Evolutionary conservation across 495 filamentous ascomycete genomes (phyloP).

Genomic region (Aspergillus bridgeri): DNA sequence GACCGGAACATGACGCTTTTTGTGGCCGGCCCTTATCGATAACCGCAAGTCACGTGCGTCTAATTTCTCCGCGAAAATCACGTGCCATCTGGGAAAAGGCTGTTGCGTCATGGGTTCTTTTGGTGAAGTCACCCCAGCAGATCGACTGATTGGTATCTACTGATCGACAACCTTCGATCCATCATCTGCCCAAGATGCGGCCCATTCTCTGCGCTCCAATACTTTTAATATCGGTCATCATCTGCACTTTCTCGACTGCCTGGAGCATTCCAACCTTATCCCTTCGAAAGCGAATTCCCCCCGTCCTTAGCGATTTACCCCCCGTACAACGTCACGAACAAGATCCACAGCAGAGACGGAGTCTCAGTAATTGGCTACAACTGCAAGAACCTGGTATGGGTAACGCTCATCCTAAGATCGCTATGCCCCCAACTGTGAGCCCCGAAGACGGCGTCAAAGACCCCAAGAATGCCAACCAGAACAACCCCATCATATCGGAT

Average conservation of each 20-base stretch:
- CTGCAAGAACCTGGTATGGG: constrained; percentile 35
- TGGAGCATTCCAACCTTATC: constrained; percentile 8
- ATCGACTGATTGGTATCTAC: neutral
- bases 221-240: constrained; percentile 5
- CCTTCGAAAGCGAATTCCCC: constrained; percentile 21
- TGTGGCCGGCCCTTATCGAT: constrained; percentile 32
- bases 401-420: constrained; percentile 25
- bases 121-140: neutral
- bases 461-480: constrained; percentile 11
- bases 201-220: neutral
- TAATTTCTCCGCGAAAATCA: constrained; percentile 11
- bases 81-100: constrained; percentile 4
- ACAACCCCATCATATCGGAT: constrained; percentile 67
- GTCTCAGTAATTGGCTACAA: constrained; percentile 20
- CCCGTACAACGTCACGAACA: constrained; percentile 14
- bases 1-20: constrained; percentile 24
- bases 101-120: constrained; percentile 16
- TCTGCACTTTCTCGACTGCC: constrained; percentile 13
- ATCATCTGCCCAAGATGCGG: constrained; percentile 5
- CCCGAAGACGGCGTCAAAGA: constrained; percentile 21
- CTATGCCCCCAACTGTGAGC: constrained; percentile 36
- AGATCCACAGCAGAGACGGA: constrained; percentile 4
- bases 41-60: constrained; percentile 16
- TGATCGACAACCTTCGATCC: neutral
- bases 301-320: constrained; percentile 11